These are phyloP conservation scores for Neonectria punicea DNA, from an alignment of 2,329 filamentous ascomycete genomes.

Conservation along the genomic window DNA sequence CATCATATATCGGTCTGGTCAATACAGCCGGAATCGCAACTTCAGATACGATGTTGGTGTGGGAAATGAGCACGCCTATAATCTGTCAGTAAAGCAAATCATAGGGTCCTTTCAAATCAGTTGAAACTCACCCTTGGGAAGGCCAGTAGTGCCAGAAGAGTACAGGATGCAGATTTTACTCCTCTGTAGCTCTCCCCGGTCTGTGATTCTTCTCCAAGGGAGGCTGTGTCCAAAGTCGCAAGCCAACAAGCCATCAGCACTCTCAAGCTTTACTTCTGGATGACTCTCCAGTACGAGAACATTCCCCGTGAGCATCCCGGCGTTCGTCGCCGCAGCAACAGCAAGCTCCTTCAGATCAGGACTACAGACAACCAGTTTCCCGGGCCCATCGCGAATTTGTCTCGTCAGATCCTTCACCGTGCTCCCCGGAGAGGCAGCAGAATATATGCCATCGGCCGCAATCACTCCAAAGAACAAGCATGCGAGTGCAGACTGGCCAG, in stretches of 20 bases:
- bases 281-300: conserved; percentile 62
- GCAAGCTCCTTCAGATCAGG: conserved; percentile 59
- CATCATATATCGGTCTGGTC: conserved; percentile 43
- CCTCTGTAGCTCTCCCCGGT: conserved; percentile 55
- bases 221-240: conserved; percentile 51
- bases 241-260: conserved; percentile 34
- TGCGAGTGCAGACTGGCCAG: conserved; percentile 65
- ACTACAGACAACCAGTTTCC: conserved; percentile 56
- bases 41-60: conserved; percentile 56
- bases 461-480: conserved; percentile 66
- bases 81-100: not conserved
- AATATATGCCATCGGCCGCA: conserved; percentile 69
- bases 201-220: conserved; percentile 65
- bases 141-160: conserved; percentile 60
- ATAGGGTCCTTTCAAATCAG: not conserved
- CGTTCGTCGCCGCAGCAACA: conserved; percentile 59
- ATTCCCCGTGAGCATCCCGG: conserved; percentile 54
- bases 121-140: conserved; percentile 53
- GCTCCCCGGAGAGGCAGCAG: conserved; percentile 61
- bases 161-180: conserved; percentile 57
- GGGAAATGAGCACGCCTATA: conserved; percentile 55
- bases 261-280: conserved; percentile 41
- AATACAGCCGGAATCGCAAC: conserved; percentile 45
- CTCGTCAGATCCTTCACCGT: conserved; percentile 62
- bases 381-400: conserved; percentile 53